These are phyloP conservation scores for Przewalskia tangutica DNA, from an alignment of 257 asterid genomes.

Conservation along the genomic window DNA sequence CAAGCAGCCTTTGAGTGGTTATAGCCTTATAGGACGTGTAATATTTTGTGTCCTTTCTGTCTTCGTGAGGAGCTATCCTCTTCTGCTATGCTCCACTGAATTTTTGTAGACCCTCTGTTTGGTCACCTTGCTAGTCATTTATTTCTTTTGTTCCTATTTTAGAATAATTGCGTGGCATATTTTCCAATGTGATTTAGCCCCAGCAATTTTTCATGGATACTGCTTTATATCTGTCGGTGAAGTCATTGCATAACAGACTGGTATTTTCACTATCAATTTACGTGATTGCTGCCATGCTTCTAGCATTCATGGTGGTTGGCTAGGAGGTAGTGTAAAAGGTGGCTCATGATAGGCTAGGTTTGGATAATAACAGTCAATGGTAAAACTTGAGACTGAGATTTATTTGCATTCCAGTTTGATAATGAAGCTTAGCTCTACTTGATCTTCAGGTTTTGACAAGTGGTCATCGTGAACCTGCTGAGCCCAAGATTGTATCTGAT, in stretches of 20 bases:
- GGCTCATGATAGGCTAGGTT: not conserved
- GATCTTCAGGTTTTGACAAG: slow-evolving; percentile 18
- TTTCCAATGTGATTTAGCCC: not conserved
- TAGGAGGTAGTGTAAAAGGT: not conserved
- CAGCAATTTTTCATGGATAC: not conserved
- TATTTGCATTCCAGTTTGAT: not conserved
- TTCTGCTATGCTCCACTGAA: not conserved
- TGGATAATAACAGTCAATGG: not conserved
- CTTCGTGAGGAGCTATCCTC: not conserved
- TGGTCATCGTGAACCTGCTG: slow-evolving; percentile 23
- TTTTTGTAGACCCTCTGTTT: not conserved
- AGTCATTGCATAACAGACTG: not conserved
- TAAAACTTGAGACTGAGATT: not conserved
- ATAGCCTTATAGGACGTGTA: not conserved
- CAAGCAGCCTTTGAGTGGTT: not conserved
- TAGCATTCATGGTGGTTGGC: not conserved
- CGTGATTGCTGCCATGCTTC: not conserved
- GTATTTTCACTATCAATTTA: not conserved
- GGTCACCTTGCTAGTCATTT: not conserved
- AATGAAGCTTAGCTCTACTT: not conserved
- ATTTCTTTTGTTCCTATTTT: not conserved
- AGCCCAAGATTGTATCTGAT: slow-evolving; percentile 25
- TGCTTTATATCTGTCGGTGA: not conserved
- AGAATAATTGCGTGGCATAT: not conserved
- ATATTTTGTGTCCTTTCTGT: not conserved